Evolutionary conservation across 1,284 basidiomycete genomes (phyloP), one percentile per base, ranked within the genome.

Genomic region (Sanguinoderma infundibulare): DNA sequence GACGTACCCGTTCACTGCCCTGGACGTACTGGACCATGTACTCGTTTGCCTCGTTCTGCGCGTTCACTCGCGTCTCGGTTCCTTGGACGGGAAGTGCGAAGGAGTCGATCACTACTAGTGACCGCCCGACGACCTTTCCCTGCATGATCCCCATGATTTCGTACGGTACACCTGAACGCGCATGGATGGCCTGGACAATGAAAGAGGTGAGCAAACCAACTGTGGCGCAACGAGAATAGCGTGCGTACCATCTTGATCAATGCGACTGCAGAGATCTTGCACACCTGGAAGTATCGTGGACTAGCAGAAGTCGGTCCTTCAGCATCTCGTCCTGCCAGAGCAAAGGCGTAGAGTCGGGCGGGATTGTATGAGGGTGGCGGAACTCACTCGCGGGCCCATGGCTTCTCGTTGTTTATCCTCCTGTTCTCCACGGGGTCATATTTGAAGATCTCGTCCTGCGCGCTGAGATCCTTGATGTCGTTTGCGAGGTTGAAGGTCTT

Each of bases 91-190:
- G 97, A 3, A 99, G 82, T 2, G 98, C 96, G 67, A 98, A 98
- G 3, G 94, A 94, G 76, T 99, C 98, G 85, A 98, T 91, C 69
- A 99, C 89, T 60, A 98, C 92, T 59, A 98, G 85, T 0, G 94
- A 86, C 62, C 86, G 86, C 8, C 91, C 94, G 46, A 96, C 83
- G 26, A 98, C 90, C 78, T 98, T 98, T 53, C 97, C 97, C 77
- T 98, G 95, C 96, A 99, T 98, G 47, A 98, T 83, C 9, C 98
- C 98, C 98, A 99, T 99, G 72, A 99, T 98, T 79, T 99, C 97
- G 79, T 98, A 95, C 57, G 92, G 91, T 2, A 98, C 97, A 53
- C 97, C 98, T 6, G 96, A 98, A 50, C 97, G 89, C 39, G 98
- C 97, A 76, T 99, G 97, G 72, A 98, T 98, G 59, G 97, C 95